Conservation (phyloP, 2,329 filamentous ascomycete genomes). For the Cyclaneusma minus region DNA sequence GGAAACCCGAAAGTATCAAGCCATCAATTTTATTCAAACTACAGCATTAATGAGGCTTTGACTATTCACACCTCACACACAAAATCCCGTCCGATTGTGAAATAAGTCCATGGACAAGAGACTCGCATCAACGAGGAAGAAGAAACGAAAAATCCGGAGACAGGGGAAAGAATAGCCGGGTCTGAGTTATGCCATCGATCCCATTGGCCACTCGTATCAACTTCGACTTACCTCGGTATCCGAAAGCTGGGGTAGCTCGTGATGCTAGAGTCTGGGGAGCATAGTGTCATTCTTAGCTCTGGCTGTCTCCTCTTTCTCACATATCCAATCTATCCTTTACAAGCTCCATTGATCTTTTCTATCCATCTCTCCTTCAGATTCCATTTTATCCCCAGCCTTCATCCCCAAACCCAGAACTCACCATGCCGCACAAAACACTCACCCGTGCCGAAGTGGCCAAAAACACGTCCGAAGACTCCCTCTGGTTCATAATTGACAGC, state of each 20-base stretch:
- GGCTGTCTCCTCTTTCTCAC: too few relatives aligned
- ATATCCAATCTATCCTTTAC: too few relatives aligned
- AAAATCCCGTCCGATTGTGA: too few relatives aligned
- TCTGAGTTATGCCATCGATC: too few relatives aligned
- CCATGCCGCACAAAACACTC: constrained; percentile 17
- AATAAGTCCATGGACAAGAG: too few relatives aligned
- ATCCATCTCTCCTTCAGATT: constrained; percentile 1
- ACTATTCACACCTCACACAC: background rate
- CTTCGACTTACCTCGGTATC: too few relatives aligned
- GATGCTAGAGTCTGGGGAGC: too few relatives aligned
- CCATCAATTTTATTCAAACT: background rate
- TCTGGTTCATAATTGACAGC: constrained; percentile 77
- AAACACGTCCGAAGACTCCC: constrained; percentile 59
- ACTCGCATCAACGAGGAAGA: background rate
- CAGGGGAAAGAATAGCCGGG: too few relatives aligned
- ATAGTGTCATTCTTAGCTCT: too few relatives aligned
- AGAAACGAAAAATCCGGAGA: background rate
- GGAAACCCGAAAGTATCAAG: background rate
- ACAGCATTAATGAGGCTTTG: background rate
- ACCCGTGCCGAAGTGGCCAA: constrained; percentile 54
- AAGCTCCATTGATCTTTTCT: too few relatives aligned
- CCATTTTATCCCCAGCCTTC: background rate
- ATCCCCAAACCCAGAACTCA: constrained; percentile 2
- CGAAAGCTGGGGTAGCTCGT: too few relatives aligned
- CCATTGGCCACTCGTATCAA: too few relatives aligned